Evolutionary conservation across 352 stramenopile genomes (phyloP), one percentile per base, ranked within the genome.

Genomic region (Globisporangium uncinulatum): DNA sequence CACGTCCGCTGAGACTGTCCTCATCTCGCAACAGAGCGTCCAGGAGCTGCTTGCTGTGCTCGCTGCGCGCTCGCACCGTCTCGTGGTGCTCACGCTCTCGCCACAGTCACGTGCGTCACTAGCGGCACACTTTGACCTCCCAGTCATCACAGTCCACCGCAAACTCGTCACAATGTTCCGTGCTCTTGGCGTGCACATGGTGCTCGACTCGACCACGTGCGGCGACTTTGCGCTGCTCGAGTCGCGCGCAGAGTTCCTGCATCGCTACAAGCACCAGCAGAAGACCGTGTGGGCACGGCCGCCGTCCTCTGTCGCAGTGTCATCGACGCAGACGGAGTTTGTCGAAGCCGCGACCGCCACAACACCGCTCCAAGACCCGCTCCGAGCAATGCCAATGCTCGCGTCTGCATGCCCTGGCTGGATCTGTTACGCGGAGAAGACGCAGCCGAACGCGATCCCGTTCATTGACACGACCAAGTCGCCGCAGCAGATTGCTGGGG

Each of bases 401-500:
- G 81, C 94, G n/a, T 98, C 94, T 0, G 93, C 91, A 0, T 99
- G 97, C 72, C 97, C 97, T 36, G 97, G 96, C 20, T 97, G 97
- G 79, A 95, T 99, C 21, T 99, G 96, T 65, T 97, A 98, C 60
- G 92, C 97, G 0, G 97, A 99, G 74, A 99, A 99, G 74, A 97
- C 90, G 20, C 84, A 96, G 48, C 87, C 93, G n/a, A 83, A 94
- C 36, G 85, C 89, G 1, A 95, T 99, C 19, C 95, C 94, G 19
- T 95, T 98, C 56, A 96, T 99, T 47, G 93, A 95, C 52, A 95
- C 88, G 6, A 96, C 85, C 39, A 98, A 98, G 64, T 99, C 95
- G 29, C 90, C 96, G 2, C 95, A 98, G 66, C 90, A 97, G 60
- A 98, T 99, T 74, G 81, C 90, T 20, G 82, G 90, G 10, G 85